Base-by-base conservation (phyloP, 805 yeast genomes). In the Hanseniaspora lachancei region DNA sequence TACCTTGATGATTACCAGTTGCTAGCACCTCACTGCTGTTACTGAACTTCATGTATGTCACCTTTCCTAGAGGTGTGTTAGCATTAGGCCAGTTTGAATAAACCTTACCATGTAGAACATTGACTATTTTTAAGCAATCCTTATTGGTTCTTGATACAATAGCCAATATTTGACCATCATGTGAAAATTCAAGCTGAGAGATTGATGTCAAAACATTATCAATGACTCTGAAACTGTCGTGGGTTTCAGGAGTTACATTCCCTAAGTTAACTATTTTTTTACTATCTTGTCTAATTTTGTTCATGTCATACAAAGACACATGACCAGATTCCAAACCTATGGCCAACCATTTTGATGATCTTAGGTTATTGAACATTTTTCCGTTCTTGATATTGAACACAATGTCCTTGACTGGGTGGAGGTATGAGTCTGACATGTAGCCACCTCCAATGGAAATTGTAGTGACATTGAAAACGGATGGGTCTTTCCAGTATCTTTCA, bases 1-100 rank as follows among this genome's bases (percentile, higher is more conserved):
- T 82, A 10, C 98, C 99, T 27, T 81, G 86, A 63, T 87, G 95
- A 63, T 89, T 91, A 59, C 96, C 98, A 1, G 88, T 79, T 18
- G 89, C 87, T 49, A 93, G 68, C 82, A 89, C 79, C 68, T 87
- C 93, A 58, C 82, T 80, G 59, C 79, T 79, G 29, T 93, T 88
- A 44, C 95, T 81, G 68, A 91, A 91, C 16, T 80, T 78, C 2
- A 81, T 83, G 18, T 82, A 70, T 0, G 96, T 86, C 36, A 93
- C 96, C 61, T 84, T 81, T n/a, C 98, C 99, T 61, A 93, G 76
- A 12, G 98, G 97, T 0, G 98, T 91, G 6, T 89, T 89, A 53
- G 91, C 82, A 1, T 97, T 93, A 18, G 99, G 99, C 98, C 98
- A 93, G 72, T 93, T 93, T 49, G 82, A 75, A 70, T 82, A 93